Conservation (phyloP, 2,329 filamentous ascomycete species). For the Podosphaera fusca region DNA sequence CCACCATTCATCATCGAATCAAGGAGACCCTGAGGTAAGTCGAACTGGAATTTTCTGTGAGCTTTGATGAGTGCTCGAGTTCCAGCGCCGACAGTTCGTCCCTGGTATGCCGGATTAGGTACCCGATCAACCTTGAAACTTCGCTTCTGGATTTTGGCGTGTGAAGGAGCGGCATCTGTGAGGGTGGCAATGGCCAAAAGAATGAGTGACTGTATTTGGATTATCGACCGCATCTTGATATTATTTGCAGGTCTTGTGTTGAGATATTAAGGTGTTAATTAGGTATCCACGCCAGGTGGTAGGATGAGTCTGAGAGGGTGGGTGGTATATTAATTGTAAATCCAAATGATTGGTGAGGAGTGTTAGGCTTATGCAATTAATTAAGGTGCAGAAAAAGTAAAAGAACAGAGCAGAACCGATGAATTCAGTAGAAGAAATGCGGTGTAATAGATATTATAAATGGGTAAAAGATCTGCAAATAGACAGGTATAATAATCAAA, state of each 20-base stretch:
- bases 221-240: constrained; percentile 13
- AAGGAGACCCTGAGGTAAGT: constrained; percentile 21
- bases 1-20: constrained; percentile 15
- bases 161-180: constrained; percentile 23
- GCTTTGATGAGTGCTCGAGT: constrained; percentile 36
- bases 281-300: constrained; percentile 15
- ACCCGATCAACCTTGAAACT: constrained; percentile 16
- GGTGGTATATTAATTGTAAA: neutral
- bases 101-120: constrained; percentile 22
- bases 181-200: constrained; percentile 24
- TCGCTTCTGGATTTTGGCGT: constrained; percentile 22
- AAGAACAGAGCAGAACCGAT: constrained; percentile 10
- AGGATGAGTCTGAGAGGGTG: constrained; percentile 5
- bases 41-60: constrained; percentile 43
- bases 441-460: neutral
- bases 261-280: constrained; percentile 1
- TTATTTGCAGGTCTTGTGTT: constrained; percentile 3
- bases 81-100: constrained; percentile 11
- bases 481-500: constrained; percentile 4
- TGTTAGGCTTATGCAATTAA: neutral
- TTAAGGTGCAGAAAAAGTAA: constrained; percentile 2
- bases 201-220: constrained; percentile 17
- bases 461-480: neutral
- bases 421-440: constrained; percentile 5
- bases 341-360: neutral